Conservation (phyloP, 495 filamentous ascomycete species). For the Hypoxylon lienhwacheense region DNA sequence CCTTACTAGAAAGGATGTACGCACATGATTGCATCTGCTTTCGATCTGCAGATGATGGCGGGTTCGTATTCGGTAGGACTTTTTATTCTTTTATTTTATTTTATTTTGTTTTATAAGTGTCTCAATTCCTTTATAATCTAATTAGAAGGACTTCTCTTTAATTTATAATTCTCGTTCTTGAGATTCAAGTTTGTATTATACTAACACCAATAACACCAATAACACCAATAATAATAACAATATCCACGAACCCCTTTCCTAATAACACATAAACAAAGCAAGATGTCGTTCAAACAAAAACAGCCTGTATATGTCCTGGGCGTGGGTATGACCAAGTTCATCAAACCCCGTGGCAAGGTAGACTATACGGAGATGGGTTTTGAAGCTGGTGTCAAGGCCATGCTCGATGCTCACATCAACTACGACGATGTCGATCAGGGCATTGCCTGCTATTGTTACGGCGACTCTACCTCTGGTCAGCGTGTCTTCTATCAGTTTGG, state of each 20-base stretch:
- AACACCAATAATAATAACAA: no score
- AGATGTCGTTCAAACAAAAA: constrained; percentile 51
- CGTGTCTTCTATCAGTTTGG: constrained; percentile 99
- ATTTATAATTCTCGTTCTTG: no score
- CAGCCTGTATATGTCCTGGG: constrained; percentile 78
- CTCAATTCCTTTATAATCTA: no score
- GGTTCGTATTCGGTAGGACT: no score
- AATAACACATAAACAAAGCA: not conserved
- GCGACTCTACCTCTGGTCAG: constrained; percentile 92
- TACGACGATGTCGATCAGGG: constrained; percentile 97
- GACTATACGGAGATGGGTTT: constrained; percentile 90
- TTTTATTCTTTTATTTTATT: no score
- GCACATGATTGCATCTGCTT: no score
- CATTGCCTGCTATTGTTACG: constrained; percentile 97
- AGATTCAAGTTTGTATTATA: no score
- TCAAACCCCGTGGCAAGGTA: constrained; percentile 93
- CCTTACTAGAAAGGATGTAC: no score
- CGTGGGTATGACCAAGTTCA: constrained; percentile 98
- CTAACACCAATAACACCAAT: no score
- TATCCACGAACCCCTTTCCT: not conserved
- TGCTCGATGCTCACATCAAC: constrained; percentile 92
- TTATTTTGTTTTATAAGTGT: no score
- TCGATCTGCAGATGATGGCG: no score
- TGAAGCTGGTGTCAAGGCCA: constrained; percentile 92
- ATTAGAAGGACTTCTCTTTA: no score